Evolutionary conservation across 768 basidiomycete species (phyloP).

Genomic region (Lactarius akahatsu): DNA sequence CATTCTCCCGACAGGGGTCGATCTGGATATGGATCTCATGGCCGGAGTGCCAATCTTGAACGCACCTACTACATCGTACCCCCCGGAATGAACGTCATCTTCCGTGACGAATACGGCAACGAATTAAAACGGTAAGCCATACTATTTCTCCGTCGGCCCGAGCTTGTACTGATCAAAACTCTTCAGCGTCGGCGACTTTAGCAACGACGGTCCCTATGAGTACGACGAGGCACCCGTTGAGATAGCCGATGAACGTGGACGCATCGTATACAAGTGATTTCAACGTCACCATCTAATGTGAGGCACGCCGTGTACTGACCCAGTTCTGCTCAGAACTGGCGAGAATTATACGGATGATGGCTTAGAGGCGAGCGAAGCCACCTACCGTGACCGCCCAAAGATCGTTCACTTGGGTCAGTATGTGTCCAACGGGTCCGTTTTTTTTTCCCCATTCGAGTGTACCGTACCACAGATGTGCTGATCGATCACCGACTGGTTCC

Average conservation of each 20-base stretch:
- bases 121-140: conserved; percentile 26
- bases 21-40: conserved; percentile 1
- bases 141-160: not conserved
- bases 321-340: conserved; percentile 19
- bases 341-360: conserved; percentile 21
- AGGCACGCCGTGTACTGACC: conserved; percentile 2
- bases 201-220: not conserved
- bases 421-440: conserved; percentile 16
- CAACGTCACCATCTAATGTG: not conserved
- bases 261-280: conserved; percentile 22
- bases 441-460: not conserved
- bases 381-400: conserved; percentile 22
- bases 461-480: not conserved
- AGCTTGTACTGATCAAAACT: not conserved
- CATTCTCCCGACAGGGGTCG: conserved; percentile 13
- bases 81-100: conserved; percentile 30
- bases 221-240: conserved; percentile 29
- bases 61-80: conserved; percentile 30
- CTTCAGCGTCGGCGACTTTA: conserved; percentile 29
- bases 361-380: conserved; percentile 13
- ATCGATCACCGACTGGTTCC: conserved; percentile 2
- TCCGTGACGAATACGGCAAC: conserved; percentile 27
- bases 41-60: conserved; percentile 3
- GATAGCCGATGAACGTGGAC: conserved; percentile 26
- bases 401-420: conserved; percentile 29